Evolutionary conservation across 805 yeast genomes (phyloP), one percentile per base, ranked within the genome.

Genomic region (Teunomyces aglyptinius): DNA sequence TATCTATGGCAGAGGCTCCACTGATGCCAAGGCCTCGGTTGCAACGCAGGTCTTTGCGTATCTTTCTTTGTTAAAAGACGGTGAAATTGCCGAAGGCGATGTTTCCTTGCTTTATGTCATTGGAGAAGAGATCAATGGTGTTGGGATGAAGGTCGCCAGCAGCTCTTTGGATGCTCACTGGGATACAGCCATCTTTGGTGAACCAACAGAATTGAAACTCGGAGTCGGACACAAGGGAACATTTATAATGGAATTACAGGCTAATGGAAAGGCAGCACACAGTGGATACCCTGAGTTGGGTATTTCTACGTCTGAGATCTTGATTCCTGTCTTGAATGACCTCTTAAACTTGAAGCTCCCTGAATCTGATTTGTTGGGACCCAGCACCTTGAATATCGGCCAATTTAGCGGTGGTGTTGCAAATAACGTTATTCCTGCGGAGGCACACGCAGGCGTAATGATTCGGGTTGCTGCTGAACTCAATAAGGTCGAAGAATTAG

Each of bases 281-380:
- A 78, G 85, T 2, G 89, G 89, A 1, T 83, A 84, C 60, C 91
- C 91, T 6, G 78, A 83, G 41, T 66, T 81, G 33, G 90, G 90
- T 3, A 61, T 82, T 45, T 80, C 80, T 49, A 87, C 90, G 2
- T 77, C 80, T 43, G 78, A 76, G 43, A 77, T 76, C 47, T 60
- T 84, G 36, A 65, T 85, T 43, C 77, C 79, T 19, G 65, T 77
- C 1, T 68, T 84, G 60, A 56, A 73, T 54, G 68, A 72, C 2
- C 59, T 85, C 35, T 62, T 75, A 28, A 57, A 65, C 24, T 52
- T 68, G 1, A 63, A 74, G 4, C 75, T 73, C 55, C 89, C 90
- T 18, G 50, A 47, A 0, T 73, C 78, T 29, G 78, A 75, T 4
- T 55, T 78, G 11, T 70, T 85, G 48, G 90, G 89, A 2, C 73